Conservation (phyloP, 768 basidiomycete genomes). For the Scleroderma bovista region DNA sequence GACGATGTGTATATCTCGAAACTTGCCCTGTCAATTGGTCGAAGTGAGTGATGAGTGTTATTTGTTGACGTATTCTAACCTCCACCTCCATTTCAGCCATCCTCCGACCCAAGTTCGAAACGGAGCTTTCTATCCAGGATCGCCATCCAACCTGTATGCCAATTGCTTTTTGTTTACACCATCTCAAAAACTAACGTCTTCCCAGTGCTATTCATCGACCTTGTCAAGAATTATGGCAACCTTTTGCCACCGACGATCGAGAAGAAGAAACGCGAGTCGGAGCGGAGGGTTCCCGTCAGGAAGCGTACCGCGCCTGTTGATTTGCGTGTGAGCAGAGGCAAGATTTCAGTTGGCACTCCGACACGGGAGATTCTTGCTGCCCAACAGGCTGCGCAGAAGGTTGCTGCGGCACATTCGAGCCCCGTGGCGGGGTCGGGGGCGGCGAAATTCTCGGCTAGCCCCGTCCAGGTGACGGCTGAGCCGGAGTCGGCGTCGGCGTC, state of each 20-base stretch:
- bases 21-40: conserved; percentile 79
- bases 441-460: conserved; percentile 12
- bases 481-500: conserved; percentile 7
- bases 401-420: conserved; percentile 29
- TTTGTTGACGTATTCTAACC: neutral
- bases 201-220: conserved; percentile 78
- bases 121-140: conserved; percentile 84
- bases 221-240: conserved; percentile 67
- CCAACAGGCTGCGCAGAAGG: conserved; percentile 58
- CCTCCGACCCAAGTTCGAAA: conserved; percentile 76
- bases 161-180: neutral
- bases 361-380: conserved; percentile 65
- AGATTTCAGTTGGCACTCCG: conserved; percentile 67
- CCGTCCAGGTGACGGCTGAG: conserved; percentile 10
- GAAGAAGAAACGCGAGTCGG: conserved; percentile 83
- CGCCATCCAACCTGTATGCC: conserved; percentile 68
- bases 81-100: conserved; percentile 45
- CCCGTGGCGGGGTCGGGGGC: conserved; percentile 13
- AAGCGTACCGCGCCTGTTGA: conserved; percentile 87
- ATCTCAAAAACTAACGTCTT: neutral
- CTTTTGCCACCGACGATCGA: conserved; percentile 79
- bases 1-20: conserved; percentile 83
- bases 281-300: conserved; percentile 74
- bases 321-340: conserved; percentile 78
- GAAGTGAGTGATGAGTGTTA: conserved; percentile 50